Percentiles rank a stretch among this genome's conserved stretches.
Conservation (phyloP, 129 eudicot species). For the Flaveria trinervia region DNA sequence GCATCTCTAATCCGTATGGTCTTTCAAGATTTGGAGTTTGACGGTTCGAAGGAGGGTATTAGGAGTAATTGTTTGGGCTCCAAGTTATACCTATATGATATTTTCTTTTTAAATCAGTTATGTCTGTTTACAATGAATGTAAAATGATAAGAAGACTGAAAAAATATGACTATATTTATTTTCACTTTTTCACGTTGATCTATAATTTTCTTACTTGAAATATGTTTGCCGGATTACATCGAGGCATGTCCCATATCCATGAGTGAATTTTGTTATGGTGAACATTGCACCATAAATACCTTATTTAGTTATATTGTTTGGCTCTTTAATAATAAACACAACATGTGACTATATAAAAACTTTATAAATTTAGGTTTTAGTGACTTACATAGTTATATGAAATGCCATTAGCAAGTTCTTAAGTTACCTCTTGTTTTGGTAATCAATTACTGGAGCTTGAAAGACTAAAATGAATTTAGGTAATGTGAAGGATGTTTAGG, state of each 20-base stretch:
- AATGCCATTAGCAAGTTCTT: neutral
- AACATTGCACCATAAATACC: neutral
- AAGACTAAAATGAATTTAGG: slow-evolving; percentile 3
- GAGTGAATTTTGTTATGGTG: slow-evolving; percentile 4
- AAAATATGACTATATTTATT: neutral
- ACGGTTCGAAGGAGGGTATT: neutral
- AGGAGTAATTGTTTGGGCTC: slow-evolving; percentile 18
- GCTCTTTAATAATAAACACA: neutral
- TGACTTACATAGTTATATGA: neutral
- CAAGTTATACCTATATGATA: slow-evolving; percentile 1
- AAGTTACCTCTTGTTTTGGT: neutral
- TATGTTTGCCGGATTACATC: neutral
- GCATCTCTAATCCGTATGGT: neutral
- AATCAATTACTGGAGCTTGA: slow-evolving; percentile 9
- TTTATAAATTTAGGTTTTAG: neutral
- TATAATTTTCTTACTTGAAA: neutral
- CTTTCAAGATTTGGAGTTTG: neutral
- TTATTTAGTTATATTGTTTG: slow-evolving; percentile 1
- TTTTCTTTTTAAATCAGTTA: neutral
- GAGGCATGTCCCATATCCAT: neutral
- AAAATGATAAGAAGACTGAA: slow-evolving; percentile 16
- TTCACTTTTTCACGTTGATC: neutral
- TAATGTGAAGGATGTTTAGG: slow-evolving; percentile 3
- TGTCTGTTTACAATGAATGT: neutral
- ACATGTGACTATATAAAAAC: neutral